Conservation (phyloP, 495 filamentous ascomycete genomes). For the Penicillium paradoxum region DNA sequence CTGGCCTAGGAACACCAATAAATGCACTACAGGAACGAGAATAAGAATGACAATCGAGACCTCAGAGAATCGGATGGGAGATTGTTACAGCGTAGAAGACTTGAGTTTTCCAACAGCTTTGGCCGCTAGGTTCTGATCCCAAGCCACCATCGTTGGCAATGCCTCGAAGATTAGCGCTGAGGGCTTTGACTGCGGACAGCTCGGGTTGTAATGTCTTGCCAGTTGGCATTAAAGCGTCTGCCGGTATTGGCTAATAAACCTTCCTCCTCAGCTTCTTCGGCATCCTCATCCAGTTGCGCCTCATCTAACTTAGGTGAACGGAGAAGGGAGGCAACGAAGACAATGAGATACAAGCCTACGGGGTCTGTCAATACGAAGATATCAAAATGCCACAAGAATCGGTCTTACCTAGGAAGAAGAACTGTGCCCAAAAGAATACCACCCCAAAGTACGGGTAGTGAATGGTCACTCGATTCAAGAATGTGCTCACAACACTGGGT, state of each 20-base stretch:
- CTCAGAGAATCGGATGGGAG: too few relatives aligned
- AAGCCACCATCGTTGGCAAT: neutral
- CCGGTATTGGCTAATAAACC: conserved; percentile 78
- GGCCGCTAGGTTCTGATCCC: neutral
- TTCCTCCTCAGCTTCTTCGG: conserved; percentile 93
- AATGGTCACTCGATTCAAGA: conserved; percentile 88
- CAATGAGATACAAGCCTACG: conserved; percentile 65
- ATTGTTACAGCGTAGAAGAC: too few relatives aligned
- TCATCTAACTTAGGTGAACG: conserved; percentile 72
- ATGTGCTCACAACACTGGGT: conserved; percentile 81
- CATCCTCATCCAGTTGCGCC: conserved; percentile 75
- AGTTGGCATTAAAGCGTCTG: conserved; percentile 73
- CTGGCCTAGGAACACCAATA: too few relatives aligned
- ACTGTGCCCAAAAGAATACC: conserved; percentile 92
- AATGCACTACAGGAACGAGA: too few relatives aligned
- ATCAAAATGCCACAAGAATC: neutral
- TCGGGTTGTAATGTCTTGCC: conserved; percentile 76
- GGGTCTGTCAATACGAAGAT: neutral
- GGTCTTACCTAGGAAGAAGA: conserved; percentile 69
- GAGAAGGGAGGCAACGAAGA: conserved; percentile 71
- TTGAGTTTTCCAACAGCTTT: too few relatives aligned
- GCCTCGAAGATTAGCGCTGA: neutral
- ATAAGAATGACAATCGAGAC: neutral
- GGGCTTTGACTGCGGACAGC: conserved; percentile 17
- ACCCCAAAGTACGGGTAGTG: conserved; percentile 96